These are phyloP conservation scores for Aphanomyces astaci DNA, from an alignment of 352 stramenopile genomes.

Conservation along the genomic window DNA sequence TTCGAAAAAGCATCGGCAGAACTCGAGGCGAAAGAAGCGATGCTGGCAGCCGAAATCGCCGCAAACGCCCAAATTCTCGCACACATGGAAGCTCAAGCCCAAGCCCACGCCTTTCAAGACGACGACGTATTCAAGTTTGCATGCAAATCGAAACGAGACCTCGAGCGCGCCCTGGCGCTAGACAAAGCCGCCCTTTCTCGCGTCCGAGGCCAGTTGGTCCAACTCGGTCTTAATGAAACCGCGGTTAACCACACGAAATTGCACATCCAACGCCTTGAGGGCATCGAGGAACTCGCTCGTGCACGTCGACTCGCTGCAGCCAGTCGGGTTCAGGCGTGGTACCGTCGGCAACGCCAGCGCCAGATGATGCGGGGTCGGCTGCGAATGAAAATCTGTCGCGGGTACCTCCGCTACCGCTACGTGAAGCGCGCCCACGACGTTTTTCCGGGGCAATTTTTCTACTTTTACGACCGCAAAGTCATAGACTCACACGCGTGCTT, in stretches of 20 bases:
- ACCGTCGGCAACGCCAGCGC: background rate
- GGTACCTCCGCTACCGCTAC: constrained; percentile 16
- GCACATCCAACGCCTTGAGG: background rate
- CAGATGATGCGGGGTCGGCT: background rate
- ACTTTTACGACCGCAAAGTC: background rate
- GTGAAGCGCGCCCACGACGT: background rate
- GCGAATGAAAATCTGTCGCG: background rate
- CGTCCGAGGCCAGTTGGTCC: background rate
- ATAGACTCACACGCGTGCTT: background rate
- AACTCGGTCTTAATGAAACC: background rate
- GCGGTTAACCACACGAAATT: background rate
- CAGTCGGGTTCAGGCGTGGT: background rate
- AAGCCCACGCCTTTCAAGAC: constrained; percentile 18
- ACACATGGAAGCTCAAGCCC: constrained; percentile 21
- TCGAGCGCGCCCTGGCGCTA: background rate
- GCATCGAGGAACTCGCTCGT: background rate
- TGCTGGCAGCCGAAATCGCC: constrained; percentile 7
- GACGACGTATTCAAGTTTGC: constrained; percentile 18
- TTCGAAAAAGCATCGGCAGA: constrained; percentile 6
- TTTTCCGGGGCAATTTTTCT: constrained; percentile 6
- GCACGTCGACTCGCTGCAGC: background rate
- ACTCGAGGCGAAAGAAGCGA: constrained; percentile 2
- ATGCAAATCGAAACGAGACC: constrained; percentile 9
- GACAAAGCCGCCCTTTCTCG: background rate
- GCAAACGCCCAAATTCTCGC: constrained; percentile 13